phyloP scores from a whole-genome alignment of 805 yeast species.

The Saccharomycopsis babjevae region DNA sequence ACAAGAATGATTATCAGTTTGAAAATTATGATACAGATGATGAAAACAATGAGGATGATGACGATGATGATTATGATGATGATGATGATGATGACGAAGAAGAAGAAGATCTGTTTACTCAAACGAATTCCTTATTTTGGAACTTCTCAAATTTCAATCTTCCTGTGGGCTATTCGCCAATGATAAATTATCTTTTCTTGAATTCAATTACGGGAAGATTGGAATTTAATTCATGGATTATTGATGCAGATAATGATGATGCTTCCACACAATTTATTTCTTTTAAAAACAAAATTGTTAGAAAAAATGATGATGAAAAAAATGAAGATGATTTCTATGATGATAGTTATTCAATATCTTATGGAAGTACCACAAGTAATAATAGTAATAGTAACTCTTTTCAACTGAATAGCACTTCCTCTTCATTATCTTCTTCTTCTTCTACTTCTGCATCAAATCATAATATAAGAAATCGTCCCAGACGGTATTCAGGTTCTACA shows the following conservation, averaged over 20 bases:
- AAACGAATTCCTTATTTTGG: neutral
- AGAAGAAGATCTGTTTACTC: neutral
- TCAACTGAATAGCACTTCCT: neutral
- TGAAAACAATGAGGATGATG: neutral
- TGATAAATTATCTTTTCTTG: neutral
- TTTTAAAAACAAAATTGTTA: neutral
- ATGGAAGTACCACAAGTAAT: neutral
- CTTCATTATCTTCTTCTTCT: neutral
- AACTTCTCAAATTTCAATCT: neutral
- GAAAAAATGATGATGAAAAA: neutral
- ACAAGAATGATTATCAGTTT: conserved; percentile 1
- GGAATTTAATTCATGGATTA: neutral
- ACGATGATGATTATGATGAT: neutral
- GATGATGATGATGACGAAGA: conserved; percentile 4
- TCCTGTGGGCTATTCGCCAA: neutral
- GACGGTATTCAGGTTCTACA: neutral
- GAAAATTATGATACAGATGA: conserved; percentile 8
- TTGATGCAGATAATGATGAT: neutral
- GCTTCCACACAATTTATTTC: neutral
- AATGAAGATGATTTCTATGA: neutral
- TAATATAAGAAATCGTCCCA: neutral
- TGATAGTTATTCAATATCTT: neutral
- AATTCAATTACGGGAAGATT: neutral
- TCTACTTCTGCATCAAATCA: neutral
- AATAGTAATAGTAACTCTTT: neutral